Evolutionary conservation across 2,329 filamentous ascomycete species (phyloP).

Genomic region (Aspergillus ochraceoroseus): DNA sequence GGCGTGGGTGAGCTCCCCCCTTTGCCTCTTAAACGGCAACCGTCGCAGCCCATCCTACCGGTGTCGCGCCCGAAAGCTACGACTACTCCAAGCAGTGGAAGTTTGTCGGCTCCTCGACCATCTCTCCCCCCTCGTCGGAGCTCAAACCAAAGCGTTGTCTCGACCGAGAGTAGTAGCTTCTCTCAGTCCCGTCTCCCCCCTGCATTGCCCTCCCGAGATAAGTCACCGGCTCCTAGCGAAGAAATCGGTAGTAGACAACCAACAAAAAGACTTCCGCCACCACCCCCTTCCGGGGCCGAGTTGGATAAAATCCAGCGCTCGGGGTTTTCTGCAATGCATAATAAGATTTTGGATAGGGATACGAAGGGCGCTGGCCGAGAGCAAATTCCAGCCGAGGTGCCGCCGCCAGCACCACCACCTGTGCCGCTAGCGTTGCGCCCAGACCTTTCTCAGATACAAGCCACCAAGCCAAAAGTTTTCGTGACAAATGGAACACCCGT

Average conservation of each 20-base stretch:
- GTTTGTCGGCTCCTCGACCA: slow-evolving; percentile 20
- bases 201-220: slow-evolving; percentile 24
- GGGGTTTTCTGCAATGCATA: slow-evolving; percentile 48
- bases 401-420: slow-evolving; percentile 51
- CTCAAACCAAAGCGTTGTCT: slow-evolving; percentile 17
- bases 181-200: slow-evolving; percentile 21
- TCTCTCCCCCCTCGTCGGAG: slow-evolving; percentile 22
- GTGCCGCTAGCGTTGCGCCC: slow-evolving; percentile 53
- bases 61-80: slow-evolving; percentile 24
- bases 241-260: slow-evolving; percentile 20
- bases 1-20: slow-evolving; percentile 53
- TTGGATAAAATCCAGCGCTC: slow-evolving; percentile 40
- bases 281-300: slow-evolving; percentile 31
- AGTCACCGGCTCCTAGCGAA: slow-evolving; percentile 14
- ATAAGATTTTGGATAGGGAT: slow-evolving; percentile 20
- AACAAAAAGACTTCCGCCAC: slow-evolving; percentile 34
- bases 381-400: slow-evolving; percentile 22
- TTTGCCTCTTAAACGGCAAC: slow-evolving; percentile 48
- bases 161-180: slow-evolving; percentile 8
- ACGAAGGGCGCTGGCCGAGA: slow-evolving; percentile 19
- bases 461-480: slow-evolving; percentile 46
- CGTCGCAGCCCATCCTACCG: slow-evolving; percentile 22
- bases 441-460: slow-evolving; percentile 54
- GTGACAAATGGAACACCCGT: slow-evolving; percentile 20
- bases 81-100: slow-evolving; percentile 12